Evolutionary conservation across 2,329 filamentous ascomycete genomes (phyloP), one percentile per base, ranked within the genome.

Genomic region (Claviceps sp.): DNA sequence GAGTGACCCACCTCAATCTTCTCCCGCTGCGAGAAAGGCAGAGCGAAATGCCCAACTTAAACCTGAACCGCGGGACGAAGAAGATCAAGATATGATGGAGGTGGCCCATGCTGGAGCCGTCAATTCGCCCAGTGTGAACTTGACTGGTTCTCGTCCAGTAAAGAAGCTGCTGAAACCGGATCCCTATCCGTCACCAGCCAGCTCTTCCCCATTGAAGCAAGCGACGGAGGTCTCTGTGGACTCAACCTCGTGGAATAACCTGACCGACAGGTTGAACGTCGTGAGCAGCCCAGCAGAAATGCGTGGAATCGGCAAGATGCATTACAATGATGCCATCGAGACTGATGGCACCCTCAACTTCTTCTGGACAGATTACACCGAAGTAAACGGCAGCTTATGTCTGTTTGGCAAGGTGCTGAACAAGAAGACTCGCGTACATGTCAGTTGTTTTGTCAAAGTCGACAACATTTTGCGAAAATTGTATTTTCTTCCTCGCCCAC

Each of bases 311-410:
- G 89, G 89, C 42, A 98, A 97, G 68, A 77, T 96, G 48, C 82
- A 85, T 57, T 77, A 87, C 53, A 80, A 85, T 56, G 85, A 95
- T 67, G 89, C 87, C n/a, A 71, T 95, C n/a, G 91, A 97, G 65
- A 82, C 87, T 56, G 90, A 98, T 62, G 93, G 91, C 38, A 94
- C 87, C 59, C 74, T 98, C 34, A 84, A 85, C 59, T 89, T 98
- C 72, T 98, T 96, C 72, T 98, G 93, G 93, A 85, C 87, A 7
- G 93, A 98, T 67, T 98, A 95, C 63, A 89, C 85, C 1, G 93
- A 98, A 64, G 74, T 95, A 64, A 89, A 90, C 61, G 91, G 91
- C 54, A 93, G 84, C 59, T 73, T 98, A 9, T 97, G 89, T 65
- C 77, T 98, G 11, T 97, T 98, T 63, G 93, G 93, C 57, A 98